A percentile compares a stretch with the other conserved stretches of the same genome.
Evolutionary conservation across 495 filamentous ascomycete species (phyloP).

Genomic region (Lasiosphaeria miniovina): DNA sequence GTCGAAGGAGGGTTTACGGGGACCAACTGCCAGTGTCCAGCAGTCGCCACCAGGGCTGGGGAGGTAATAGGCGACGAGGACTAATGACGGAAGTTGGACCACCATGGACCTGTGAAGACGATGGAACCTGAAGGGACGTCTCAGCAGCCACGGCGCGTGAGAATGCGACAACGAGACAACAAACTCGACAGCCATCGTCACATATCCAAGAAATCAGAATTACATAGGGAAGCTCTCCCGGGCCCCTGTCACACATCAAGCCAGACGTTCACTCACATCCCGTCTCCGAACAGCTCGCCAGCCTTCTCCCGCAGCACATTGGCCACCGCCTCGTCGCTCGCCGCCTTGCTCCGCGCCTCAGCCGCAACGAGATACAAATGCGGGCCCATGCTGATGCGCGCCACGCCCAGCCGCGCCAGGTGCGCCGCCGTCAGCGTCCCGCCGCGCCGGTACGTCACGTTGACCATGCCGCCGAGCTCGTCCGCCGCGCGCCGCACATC

Average conservation of each 20-base stretch:
- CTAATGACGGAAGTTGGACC: too few relatives aligned
- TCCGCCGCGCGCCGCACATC: slow-evolving; percentile 39
- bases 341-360: slow-evolving; percentile 9
- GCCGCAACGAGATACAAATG: slow-evolving; percentile 16
- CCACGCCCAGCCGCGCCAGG: slow-evolving; percentile 41
- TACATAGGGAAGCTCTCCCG: too few relatives aligned
- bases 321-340: slow-evolving; percentile 5
- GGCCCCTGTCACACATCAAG: not conserved
- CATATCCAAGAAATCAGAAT: too few relatives aligned
- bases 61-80: too few relatives aligned
- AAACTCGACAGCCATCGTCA: too few relatives aligned
- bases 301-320: not conserved
- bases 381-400: slow-evolving; percentile 45
- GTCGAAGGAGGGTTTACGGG: too few relatives aligned
- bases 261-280: not conserved
- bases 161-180: too few relatives aligned
- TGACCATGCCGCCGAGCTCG: slow-evolving; percentile 31
- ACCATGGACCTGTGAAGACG: too few relatives aligned
- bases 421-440: slow-evolving; percentile 26
- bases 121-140: too few relatives aligned
- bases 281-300: not conserved
- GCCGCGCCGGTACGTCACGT: slow-evolving; percentile 20
- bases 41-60: too few relatives aligned
- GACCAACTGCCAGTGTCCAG: too few relatives aligned
- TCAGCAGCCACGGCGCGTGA: too few relatives aligned